Evolutionary conservation across 345 rosid species (phyloP).

Genomic region (Gynandropsis gynandra): DNA sequence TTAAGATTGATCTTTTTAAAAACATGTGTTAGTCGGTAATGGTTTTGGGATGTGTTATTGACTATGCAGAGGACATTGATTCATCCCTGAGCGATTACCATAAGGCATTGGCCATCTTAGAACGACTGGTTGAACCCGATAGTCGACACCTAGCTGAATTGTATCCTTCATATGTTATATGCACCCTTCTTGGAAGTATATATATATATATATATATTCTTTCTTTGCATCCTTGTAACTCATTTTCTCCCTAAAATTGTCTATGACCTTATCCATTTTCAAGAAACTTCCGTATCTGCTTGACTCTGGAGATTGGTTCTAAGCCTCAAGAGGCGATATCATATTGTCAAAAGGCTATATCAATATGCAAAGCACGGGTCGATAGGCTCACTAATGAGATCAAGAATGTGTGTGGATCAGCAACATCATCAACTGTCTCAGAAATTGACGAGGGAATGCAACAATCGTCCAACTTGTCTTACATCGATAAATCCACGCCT

Average conservation of each 20-base stretch:
- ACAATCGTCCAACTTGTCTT: constrained; percentile 47
- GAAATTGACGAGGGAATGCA: constrained; percentile 46
- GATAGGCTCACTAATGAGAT: constrained; percentile 52
- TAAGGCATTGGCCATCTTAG: constrained; percentile 62
- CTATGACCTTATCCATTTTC: constrained; percentile 38
- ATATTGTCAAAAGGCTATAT: constrained; percentile 70
- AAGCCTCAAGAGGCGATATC: constrained; percentile 72
- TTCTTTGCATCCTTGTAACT: constrained; percentile 1
- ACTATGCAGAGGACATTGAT: constrained; percentile 75
- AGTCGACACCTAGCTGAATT: constrained; percentile 75
- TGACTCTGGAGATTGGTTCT: constrained; percentile 77
- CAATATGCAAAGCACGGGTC: constrained; percentile 61
- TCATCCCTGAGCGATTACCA: constrained; percentile 81
- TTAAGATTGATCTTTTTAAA: no score
- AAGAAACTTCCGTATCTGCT: constrained; percentile 83
- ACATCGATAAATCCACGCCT: constrained; percentile 32
- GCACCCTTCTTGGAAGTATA: background rate
- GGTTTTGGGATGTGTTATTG: constrained; percentile 11
- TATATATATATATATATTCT: background rate
- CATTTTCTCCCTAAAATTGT: background rate
- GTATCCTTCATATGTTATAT: constrained; percentile 52
- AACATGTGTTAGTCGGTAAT: background rate
- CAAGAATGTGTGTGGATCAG: constrained; percentile 41
- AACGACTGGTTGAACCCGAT: constrained; percentile 78
- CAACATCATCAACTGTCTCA: constrained; percentile 42